These are phyloP conservation scores for Liriodendron chinense DNA, from an alignment of 164 flowering plant species.

Conservation along the genomic window DNA sequence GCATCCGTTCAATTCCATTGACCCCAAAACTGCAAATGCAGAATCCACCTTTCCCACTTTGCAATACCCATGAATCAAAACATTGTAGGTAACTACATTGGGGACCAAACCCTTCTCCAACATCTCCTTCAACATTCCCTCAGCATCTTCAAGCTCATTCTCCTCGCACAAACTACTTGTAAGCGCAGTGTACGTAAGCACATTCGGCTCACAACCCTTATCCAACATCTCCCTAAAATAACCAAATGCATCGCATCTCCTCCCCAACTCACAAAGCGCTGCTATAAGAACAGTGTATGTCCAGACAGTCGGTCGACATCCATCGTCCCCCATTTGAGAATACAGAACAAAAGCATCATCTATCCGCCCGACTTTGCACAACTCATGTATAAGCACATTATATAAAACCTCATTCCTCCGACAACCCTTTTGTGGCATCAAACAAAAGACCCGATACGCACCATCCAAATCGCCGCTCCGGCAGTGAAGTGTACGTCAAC, in stretches of 20 bases:
- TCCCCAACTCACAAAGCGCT: slow-evolving; percentile 48
- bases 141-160: slow-evolving; percentile 53
- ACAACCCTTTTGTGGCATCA: slow-evolving; percentile 64
- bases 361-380: slow-evolving; percentile 55
- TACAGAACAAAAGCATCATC: slow-evolving; percentile 65
- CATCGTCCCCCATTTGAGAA: slow-evolving; percentile 51
- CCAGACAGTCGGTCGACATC: slow-evolving; percentile 58
- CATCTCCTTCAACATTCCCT: slow-evolving; percentile 40
- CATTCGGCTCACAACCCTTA: slow-evolving; percentile 72
- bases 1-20: slow-evolving; percentile 16
- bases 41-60: slow-evolving; percentile 50
- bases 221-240: slow-evolving; percentile 61
- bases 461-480: slow-evolving; percentile 50
- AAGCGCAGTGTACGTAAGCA: slow-evolving; percentile 72
- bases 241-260: slow-evolving; percentile 48
- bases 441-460: slow-evolving; percentile 44
- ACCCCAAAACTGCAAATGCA: slow-evolving; percentile 47
- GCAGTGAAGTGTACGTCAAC: slow-evolving; percentile 68
- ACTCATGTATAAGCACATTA: slow-evolving; percentile 68
- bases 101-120: slow-evolving; percentile 49
- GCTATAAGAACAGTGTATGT: slow-evolving; percentile 69
- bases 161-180: slow-evolving; percentile 60
- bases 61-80: slow-evolving; percentile 76
- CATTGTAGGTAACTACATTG: slow-evolving; percentile 76
- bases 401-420: slow-evolving; percentile 64